Percentiles rank a stretch among this genome's conserved stretches.
Conservation (phyloP, 148 eudicot genomes). For the Polygonum maritimum region DNA sequence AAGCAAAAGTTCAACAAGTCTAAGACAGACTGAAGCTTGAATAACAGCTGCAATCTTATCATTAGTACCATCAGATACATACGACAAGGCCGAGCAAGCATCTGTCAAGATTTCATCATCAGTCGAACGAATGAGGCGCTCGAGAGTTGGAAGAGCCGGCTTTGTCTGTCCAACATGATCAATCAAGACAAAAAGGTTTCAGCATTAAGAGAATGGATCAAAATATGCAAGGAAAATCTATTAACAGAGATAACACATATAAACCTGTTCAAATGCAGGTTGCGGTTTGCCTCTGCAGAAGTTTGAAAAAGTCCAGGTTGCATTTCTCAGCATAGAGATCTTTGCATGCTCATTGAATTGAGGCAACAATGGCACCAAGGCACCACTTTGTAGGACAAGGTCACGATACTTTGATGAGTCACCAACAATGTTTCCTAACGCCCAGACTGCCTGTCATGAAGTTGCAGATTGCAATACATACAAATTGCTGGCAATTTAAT, state of each 20-base stretch:
- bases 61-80: slow-evolving; percentile 75
- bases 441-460: too few relatives aligned
- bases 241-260: neutral
- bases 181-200: too few relatives aligned
- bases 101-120: slow-evolving; percentile 81
- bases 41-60: slow-evolving; percentile 85
- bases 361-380: neutral
- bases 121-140: slow-evolving; percentile 57
- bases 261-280: slow-evolving; percentile 71
- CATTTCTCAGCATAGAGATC: too few relatives aligned
- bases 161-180: slow-evolving; percentile 39
- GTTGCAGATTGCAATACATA: too few relatives aligned
- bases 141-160: slow-evolving; percentile 74
- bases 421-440: too few relatives aligned
- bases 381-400: too few relatives aligned
- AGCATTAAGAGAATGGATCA: neutral
- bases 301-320: too few relatives aligned
- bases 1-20: slow-evolving; percentile 64
- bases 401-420: too few relatives aligned
- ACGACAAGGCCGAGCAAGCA: slow-evolving; percentile 85
- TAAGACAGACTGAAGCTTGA: slow-evolving; percentile 60
- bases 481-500: too few relatives aligned
- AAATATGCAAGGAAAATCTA: neutral
- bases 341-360: too few relatives aligned
- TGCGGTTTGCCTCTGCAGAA: slow-evolving; percentile 79